Conservation (phyloP, 163 green algal species). For the Chlorella variabilis region DNA sequence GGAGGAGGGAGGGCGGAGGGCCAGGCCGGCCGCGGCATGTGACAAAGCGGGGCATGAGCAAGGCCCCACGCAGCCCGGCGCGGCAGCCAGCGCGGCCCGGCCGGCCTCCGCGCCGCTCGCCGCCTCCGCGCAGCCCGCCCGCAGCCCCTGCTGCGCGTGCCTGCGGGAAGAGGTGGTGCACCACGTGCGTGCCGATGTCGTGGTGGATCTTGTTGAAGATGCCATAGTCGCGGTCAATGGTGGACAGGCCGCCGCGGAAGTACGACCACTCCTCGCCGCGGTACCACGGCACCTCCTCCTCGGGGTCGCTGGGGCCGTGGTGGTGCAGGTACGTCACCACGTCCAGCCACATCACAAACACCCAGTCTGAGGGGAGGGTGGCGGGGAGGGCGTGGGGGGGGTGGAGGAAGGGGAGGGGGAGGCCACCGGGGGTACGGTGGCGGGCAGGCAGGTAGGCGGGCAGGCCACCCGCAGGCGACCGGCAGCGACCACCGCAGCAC, state of each 20-base stretch:
- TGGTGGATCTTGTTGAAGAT: slow-evolving; percentile 99
- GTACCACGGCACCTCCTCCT: slow-evolving; percentile 96
- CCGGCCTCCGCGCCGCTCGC: no score
- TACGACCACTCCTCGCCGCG: slow-evolving; percentile 94
- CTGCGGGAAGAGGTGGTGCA: slow-evolving; percentile 94
- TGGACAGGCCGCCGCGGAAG: slow-evolving; percentile 92
- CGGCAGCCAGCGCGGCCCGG: no score
- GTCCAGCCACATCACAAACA: slow-evolving; percentile 96
- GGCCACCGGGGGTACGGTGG: no score
- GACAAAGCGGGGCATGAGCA: no score
- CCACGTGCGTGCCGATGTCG: slow-evolving; percentile 96
- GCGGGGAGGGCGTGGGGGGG: not conserved
- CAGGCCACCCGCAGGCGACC: no score
- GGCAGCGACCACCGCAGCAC: no score
- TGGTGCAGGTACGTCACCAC: slow-evolving; percentile 98
- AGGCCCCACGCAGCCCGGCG: no score
- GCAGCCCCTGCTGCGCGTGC: not conserved
- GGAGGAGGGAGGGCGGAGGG: no score
- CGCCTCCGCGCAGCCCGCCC: no score
- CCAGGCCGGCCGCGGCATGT: no score
- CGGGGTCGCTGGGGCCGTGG: slow-evolving; percentile 79
- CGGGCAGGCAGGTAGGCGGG: no score
- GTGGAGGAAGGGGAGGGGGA: not conserved
- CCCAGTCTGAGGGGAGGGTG: slow-evolving; percentile 71
- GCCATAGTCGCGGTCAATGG: slow-evolving; percentile 90